Evolutionary conservation across 2,329 filamentous ascomycete species (phyloP), one percentile per base, ranked within the genome.

Genomic region (Thielaviopsis punctulata): DNA sequence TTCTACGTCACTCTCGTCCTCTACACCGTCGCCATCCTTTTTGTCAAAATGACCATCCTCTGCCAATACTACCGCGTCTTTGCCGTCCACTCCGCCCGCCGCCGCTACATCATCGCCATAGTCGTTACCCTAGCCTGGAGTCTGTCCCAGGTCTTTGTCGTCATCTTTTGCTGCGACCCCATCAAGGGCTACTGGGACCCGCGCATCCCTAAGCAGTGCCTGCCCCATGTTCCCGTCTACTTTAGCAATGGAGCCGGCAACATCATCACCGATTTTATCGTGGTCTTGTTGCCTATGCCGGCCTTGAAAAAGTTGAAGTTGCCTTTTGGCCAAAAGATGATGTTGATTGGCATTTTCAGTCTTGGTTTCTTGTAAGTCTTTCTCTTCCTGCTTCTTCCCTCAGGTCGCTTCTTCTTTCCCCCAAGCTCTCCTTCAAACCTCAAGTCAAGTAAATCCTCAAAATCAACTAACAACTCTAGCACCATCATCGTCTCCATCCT

Each of bases 271-370:
- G 65, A 67, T 49, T 57, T 68, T 45, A 57, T 64, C 23, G 56
- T 68, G 7, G 66, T 66, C 51, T 56, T 65, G 15, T 62, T 66
- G 41, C 66, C 66, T 3, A 64, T 68, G 13, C 65, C 66, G 0
- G 59, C 63, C n/a, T 62, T 67, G 55, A 62, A 62, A 56, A 62
- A 61, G 27, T 55, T 68, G 30, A 62, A 66, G 24, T 57, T 67
- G 9, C 64, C 57, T 4, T 47, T 47, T 18, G 59, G 53, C 47
- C 62, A 64, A 49, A 63, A 61, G 50, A 47, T 59, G 21, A 55
- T 63, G 49, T 55, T 64, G 5, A 52, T 61, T 9, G 57, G 56
- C 13, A 60, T 64, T 33, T 64, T 64, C 41, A 58, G 60, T 25
- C 58, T 64, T 9, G 62, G 62, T 5, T 64, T 64, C 55, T 61